A percentile compares a stretch with the other conserved stretches of the same genome.
These are phyloP conservation scores for Talaromyces islandicus DNA, from an alignment of 2,329 filamentous ascomycete species.

Conservation along the genomic window DNA sequence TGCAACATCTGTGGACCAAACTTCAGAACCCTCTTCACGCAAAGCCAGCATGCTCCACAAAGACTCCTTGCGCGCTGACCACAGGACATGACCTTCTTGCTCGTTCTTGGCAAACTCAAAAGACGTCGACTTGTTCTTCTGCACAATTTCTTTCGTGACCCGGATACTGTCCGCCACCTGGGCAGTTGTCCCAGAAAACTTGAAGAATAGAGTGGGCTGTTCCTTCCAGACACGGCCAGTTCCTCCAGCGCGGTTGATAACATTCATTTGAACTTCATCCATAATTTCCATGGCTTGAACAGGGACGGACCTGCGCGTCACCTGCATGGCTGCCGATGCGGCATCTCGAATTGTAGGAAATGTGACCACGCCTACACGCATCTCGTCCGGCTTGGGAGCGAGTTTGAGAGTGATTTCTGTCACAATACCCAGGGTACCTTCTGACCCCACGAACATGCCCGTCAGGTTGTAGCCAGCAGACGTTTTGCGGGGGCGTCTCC, in stretches of 20 bases:
- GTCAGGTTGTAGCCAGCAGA: slow-evolving; percentile 69
- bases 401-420: slow-evolving; percentile 66
- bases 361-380: slow-evolving; percentile 59
- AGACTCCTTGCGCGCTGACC: slow-evolving; percentile 56
- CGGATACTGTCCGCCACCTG: slow-evolving; percentile 73
- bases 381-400: slow-evolving; percentile 57
- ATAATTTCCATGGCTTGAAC: slow-evolving; percentile 62
- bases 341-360: slow-evolving; percentile 56
- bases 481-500: slow-evolving; percentile 60
- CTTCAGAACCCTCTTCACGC: slow-evolving; percentile 49
- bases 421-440: slow-evolving; percentile 65
- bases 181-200: slow-evolving; percentile 68
- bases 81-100: slow-evolving; percentile 50
- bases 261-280: slow-evolving; percentile 59
- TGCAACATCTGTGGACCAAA: slow-evolving; percentile 58
- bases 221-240: slow-evolving; percentile 45
- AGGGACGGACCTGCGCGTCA: slow-evolving; percentile 60
- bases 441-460: slow-evolving; percentile 62
- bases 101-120: slow-evolving; percentile 53
- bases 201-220: slow-evolving; percentile 40
- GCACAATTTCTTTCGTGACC: slow-evolving; percentile 62
- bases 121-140: slow-evolving; percentile 49
- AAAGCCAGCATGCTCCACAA: slow-evolving; percentile 57
- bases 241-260: slow-evolving; percentile 60
- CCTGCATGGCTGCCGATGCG: slow-evolving; percentile 56